Conservation (phyloP, 192 early-diverging fungal species). For the Glomus cerebriforme region DNA sequence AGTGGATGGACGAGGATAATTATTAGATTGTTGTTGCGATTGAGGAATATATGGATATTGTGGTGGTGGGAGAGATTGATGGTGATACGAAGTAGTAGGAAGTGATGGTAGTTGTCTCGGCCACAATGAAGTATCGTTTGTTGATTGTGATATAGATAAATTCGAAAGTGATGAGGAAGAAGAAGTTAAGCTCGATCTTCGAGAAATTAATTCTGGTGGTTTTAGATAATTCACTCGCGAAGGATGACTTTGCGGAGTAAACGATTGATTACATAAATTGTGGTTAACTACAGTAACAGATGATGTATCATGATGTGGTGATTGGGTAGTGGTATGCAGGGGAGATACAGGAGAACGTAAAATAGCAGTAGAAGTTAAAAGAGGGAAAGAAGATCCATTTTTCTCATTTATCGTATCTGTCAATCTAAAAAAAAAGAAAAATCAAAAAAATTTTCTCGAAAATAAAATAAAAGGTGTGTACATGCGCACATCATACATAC, state of each 20-base stretch:
- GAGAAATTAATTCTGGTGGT: neutral
- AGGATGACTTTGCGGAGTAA: neutral
- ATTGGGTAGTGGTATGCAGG: neutral
- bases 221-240: neutral
- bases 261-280: neutral
- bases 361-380: neutral
- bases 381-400: neutral
- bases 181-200: neutral
- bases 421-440: neutral
- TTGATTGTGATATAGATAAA: neutral
- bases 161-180: neutral
- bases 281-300: neutral
- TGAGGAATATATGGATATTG: neutral
- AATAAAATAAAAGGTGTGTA: neutral
- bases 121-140: neutral
- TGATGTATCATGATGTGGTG: neutral
- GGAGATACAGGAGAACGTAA: neutral
- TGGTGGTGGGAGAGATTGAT: neutral
- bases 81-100: neutral
- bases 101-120: neutral
- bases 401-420: neutral
- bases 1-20: neutral
- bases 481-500: neutral
- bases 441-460: neutral
- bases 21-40: neutral